Percentiles rank a stretch among this genome's conserved stretches.
Evolutionary conservation across 2,329 filamentous ascomycete genomes (phyloP).

Genomic region (Phialocephala sp.): DNA sequence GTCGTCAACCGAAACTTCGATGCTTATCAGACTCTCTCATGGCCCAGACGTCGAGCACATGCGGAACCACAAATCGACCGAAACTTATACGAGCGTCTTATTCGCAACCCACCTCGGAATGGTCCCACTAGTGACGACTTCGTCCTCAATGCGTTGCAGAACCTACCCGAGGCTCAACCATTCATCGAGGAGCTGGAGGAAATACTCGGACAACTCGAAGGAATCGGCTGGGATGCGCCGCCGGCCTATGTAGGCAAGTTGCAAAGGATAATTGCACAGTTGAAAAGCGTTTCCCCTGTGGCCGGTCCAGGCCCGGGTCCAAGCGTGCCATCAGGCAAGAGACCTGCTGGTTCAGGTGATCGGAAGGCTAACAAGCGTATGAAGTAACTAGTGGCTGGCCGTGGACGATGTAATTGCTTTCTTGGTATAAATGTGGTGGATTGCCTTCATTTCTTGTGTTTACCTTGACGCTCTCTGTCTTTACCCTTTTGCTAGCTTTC

Average conservation of each 20-base stretch:
- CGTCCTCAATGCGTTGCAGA: conserved; percentile 37
- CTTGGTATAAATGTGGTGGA: conserved; percentile 7
- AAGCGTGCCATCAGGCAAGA: conserved; percentile 30
- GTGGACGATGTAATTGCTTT: conserved; percentile 11
- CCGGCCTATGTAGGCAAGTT: conserved; percentile 34
- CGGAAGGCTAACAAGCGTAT: conserved; percentile 37
- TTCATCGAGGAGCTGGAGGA: conserved; percentile 35
- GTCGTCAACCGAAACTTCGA: conserved; percentile 38
- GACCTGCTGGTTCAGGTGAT: conserved; percentile 34
- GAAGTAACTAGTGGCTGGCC: conserved; percentile 32
- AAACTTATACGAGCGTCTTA: conserved; percentile 40
- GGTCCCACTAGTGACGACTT: conserved; percentile 34
- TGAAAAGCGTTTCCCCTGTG: conserved; percentile 26
- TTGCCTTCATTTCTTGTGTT: conserved; percentile 1
- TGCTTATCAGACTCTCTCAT: conserved; percentile 31
- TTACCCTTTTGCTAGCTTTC: neutral
- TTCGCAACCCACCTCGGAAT: conserved; percentile 30
- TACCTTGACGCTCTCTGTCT: neutral
- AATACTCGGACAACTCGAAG: conserved; percentile 26
- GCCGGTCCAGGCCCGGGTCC: conserved; percentile 8
- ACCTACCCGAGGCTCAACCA: conserved; percentile 34
- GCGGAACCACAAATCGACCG: conserved; percentile 36
- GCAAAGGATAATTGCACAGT: conserved; percentile 29
- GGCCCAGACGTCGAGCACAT: conserved; percentile 31
- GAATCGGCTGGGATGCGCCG: conserved; percentile 33